Percentiles rank a stretch among this genome's conserved stretches.
These are phyloP conservation scores for Stachybotrys elegans DNA, from an alignment of 2,329 filamentous ascomycete genomes.

Conservation along the genomic window DNA sequence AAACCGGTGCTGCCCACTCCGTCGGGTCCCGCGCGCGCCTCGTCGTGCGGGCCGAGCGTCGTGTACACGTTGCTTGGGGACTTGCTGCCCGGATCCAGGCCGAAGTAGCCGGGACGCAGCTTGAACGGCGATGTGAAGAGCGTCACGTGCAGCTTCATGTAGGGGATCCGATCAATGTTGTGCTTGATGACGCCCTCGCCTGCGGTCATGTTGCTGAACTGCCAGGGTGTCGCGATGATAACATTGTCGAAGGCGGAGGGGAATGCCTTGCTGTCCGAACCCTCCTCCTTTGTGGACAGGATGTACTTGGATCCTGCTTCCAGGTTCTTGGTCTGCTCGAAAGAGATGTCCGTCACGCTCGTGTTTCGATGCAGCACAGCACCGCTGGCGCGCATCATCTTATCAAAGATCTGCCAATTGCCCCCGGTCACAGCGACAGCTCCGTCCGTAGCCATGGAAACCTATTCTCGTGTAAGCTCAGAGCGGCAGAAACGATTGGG, in stretches of 20 bases:
- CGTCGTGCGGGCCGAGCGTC: conserved; percentile 62
- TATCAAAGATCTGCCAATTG: conserved; percentile 92
- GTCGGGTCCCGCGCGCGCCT: conserved; percentile 41
- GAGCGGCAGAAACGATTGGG: too few species aligned
- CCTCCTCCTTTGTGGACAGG: conserved; percentile 31
- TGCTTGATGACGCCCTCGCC: conserved; percentile 63
- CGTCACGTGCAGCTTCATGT: conserved; percentile 82
- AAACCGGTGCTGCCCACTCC: conserved; percentile 72
- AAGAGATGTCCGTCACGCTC: conserved; percentile 56
- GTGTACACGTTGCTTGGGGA: conserved; percentile 78
- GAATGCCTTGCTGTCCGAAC: conserved; percentile 27
- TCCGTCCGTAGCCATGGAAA: conserved; percentile 84
- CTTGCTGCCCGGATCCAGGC: conserved; percentile 47
- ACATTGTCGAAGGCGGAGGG: conserved; percentile 67
- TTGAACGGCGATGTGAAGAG: conserved; percentile 73
- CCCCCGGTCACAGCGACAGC: conserved; percentile 75
- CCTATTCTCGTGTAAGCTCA: conserved; percentile 33
- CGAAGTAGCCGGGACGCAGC: conserved; percentile 72
- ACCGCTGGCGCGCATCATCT: conserved; percentile 64
- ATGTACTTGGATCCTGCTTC: conserved; percentile 40
- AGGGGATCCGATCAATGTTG: conserved; percentile 73
- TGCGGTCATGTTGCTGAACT: conserved; percentile 66
- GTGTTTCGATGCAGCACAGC: conserved; percentile 62
- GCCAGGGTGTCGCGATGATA: conserved; percentile 76
- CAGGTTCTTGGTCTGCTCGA: conserved; percentile 36